Evolutionary conservation across 352 stramenopile genomes (phyloP).

Genomic region (Phytophthora capsici): DNA sequence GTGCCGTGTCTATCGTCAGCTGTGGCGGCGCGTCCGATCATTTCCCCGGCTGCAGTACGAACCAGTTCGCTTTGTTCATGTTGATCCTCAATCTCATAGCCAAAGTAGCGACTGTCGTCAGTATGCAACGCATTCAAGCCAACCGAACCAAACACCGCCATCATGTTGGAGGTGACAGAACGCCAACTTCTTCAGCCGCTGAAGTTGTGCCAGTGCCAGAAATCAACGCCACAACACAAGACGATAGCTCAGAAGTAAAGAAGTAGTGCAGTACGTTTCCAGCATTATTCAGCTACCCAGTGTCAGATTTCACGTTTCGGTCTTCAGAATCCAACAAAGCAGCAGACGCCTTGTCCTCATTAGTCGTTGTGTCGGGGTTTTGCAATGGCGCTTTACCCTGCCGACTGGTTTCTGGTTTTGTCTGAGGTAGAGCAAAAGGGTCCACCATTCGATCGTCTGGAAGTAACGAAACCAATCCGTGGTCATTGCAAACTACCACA

Average conservation of each 20-base stretch:
- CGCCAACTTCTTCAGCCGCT: constrained; percentile 1
- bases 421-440: constrained; percentile 38
- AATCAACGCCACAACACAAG: constrained; percentile 2
- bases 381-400: neutral
- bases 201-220: constrained; percentile 29
- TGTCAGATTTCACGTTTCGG: no score
- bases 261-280: neutral
- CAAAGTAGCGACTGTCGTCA: constrained; percentile 51
- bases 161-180: constrained; percentile 10
- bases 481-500: constrained; percentile 71
- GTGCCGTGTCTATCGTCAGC: constrained; percentile 68
- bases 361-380: neutral
- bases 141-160: constrained; percentile 28
- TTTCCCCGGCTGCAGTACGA: constrained; percentile 73
- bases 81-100: constrained; percentile 65
- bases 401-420: constrained; percentile 1
- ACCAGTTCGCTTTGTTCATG: constrained; percentile 72
- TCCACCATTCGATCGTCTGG: constrained; percentile 64
- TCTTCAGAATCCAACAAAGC: constrained; percentile 25
- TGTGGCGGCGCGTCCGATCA: constrained; percentile 65
- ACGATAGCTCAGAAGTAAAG: constrained; percentile 2
- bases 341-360: no score
- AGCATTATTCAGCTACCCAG: neutral
- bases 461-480: constrained; percentile 72
- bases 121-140: constrained; percentile 55